A percentile compares a stretch with the other conserved stretches of the same genome.
phyloP scores from a whole-genome alignment of 352 stramenopile genomes.

The Globisporangium cystogenes region DNA sequence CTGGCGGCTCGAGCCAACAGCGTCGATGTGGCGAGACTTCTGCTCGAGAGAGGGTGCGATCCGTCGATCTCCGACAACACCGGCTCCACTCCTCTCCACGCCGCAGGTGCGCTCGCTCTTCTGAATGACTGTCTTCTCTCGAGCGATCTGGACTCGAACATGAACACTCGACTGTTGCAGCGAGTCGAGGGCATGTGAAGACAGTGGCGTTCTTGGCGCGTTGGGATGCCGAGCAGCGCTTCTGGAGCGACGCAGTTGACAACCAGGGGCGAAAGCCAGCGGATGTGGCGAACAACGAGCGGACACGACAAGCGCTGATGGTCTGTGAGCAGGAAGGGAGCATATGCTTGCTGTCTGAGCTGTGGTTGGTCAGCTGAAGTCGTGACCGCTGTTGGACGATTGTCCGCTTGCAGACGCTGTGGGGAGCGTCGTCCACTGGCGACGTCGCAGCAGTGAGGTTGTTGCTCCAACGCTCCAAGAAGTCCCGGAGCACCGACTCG shows the following conservation, averaged over 20 bases:
- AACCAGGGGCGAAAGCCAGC: constrained; percentile 31
- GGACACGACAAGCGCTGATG: constrained; percentile 18
- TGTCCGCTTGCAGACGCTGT: constrained; percentile 24
- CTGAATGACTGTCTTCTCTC: neutral
- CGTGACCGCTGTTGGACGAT: neutral
- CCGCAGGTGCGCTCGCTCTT: constrained; percentile 19
- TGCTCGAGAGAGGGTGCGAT: constrained; percentile 32
- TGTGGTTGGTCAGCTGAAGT: neutral
- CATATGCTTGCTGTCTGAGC: neutral
- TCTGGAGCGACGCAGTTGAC: constrained; percentile 26
- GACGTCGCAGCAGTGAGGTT: constrained; percentile 22
- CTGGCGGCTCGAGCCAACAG: constrained; percentile 25
- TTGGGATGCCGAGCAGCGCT: constrained; percentile 35
- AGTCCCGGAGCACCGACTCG: neutral
- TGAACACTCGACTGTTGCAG: constrained; percentile 9
- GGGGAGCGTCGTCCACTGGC: constrained; percentile 28
- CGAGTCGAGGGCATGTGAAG: constrained; percentile 19
- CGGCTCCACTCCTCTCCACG: constrained; percentile 36
- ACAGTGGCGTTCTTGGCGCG: constrained; percentile 32
- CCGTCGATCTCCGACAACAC: constrained; percentile 21
- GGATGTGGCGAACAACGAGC: constrained; percentile 25
- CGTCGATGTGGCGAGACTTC: constrained; percentile 13
- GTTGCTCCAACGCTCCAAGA: constrained; percentile 12
- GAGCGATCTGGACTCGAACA: neutral
- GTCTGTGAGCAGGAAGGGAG: constrained; percentile 16